These are phyloP conservation scores for Boletus rubroflammeus DNA, from an alignment of 768 basidiomycete species.

Conservation along the genomic window DNA sequence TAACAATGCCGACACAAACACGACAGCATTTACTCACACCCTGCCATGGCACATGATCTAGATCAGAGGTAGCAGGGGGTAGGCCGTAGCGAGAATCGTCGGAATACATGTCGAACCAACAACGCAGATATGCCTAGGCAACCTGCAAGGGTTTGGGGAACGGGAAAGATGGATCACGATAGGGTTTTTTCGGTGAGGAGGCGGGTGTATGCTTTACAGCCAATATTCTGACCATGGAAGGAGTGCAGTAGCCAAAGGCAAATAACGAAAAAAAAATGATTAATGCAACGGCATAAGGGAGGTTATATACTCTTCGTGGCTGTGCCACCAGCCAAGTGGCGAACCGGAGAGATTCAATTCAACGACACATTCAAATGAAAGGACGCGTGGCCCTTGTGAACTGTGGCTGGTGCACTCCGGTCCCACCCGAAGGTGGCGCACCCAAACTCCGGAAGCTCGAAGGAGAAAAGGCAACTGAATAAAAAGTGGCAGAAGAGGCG, in stretches of 20 bases:
- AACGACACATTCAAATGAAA: neutral
- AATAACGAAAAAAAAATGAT: neutral
- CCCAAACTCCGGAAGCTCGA: neutral
- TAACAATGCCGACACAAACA: neutral
- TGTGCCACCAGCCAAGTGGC: no score
- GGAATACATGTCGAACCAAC: conserved; percentile 1
- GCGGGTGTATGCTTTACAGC: neutral
- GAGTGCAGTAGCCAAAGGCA: neutral
- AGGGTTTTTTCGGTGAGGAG: neutral
- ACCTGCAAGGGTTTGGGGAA: neutral
- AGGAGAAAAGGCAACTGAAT: neutral
- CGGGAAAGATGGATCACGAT: no score
- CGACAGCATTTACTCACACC: conserved; percentile 4
- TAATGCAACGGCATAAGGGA: neutral
- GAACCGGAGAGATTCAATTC: no score
- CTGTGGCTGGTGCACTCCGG: neutral
- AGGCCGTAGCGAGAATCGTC: neutral
- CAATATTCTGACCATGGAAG: neutral
- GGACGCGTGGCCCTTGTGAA: neutral
- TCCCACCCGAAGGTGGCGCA: neutral
- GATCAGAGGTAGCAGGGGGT: neutral
- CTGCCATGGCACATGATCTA: neutral
- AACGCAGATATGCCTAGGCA: neutral
- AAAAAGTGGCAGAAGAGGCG: neutral
- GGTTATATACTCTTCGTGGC: no score